Percentiles rank a stretch among this genome's conserved stretches.
These are phyloP conservation scores for Acidomyces sp. DNA, from an alignment of 495 filamentous ascomycete species.

Conservation along the genomic window DNA sequence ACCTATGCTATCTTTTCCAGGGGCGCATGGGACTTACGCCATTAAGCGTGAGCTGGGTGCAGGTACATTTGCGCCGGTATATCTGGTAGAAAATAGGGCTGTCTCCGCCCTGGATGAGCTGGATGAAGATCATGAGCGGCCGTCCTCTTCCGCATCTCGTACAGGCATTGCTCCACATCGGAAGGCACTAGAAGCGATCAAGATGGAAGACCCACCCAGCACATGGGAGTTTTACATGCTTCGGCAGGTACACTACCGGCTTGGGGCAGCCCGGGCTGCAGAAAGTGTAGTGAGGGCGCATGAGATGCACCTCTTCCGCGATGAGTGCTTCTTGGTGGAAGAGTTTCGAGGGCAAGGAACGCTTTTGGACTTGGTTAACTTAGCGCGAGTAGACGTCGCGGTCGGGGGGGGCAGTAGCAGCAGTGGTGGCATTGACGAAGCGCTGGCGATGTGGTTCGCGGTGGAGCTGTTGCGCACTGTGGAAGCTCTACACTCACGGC, in stretches of 20 bases:
- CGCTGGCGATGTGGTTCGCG: conserved; percentile 83
- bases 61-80: conserved; percentile 89
- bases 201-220: conserved; percentile 79
- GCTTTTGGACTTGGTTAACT: conserved; percentile 81
- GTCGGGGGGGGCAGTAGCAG: too few species aligned
- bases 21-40: conserved; percentile 48
- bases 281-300: conserved; percentile 68
- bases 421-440: conserved; percentile 67
- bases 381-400: conserved; percentile 56
- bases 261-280: conserved; percentile 53
- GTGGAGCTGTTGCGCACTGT: conserved; percentile 83
- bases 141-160: conserved; percentile 19
- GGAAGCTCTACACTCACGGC: conserved; percentile 68
- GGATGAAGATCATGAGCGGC: conserved; percentile 26
- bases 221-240: conserved; percentile 98
- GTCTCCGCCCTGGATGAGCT: conserved; percentile 34
- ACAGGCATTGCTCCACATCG: conserved; percentile 35
- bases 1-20: conserved; percentile 57
- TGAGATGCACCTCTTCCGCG: conserved; percentile 74
- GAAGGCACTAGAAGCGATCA: conserved; percentile 64
- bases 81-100: conserved; percentile 62
- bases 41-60: conserved; percentile 80
- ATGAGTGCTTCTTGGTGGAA: conserved; percentile 77
- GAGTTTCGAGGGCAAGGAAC: conserved; percentile 85
- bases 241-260: conserved; percentile 58